phyloP scores from a whole-genome alignment of 805 yeast genomes.

The Komagataella phaffii region DNA sequence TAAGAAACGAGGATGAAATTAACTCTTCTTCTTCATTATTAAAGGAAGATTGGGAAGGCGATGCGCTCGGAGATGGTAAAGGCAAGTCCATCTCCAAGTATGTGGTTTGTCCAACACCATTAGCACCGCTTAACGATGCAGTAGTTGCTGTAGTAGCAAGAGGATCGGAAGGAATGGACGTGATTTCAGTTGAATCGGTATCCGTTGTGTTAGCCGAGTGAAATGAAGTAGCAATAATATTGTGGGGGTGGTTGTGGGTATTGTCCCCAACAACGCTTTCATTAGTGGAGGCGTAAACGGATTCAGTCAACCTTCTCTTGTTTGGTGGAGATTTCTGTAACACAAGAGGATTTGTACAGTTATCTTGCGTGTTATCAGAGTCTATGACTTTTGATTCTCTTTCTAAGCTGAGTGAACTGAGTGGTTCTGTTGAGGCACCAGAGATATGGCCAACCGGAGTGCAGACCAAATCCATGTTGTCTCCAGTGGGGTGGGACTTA shows the following conservation, averaged over 20 bases:
- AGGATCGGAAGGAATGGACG: background rate
- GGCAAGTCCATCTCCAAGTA: background rate
- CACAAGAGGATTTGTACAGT: background rate
- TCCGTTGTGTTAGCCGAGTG: background rate
- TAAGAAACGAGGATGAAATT: background rate
- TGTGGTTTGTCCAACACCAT: background rate
- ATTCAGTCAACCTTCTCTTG: background rate
- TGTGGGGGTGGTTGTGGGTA: background rate
- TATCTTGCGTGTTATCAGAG: background rate
- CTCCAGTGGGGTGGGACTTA: background rate
- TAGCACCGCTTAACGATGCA: background rate
- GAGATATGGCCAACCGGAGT: background rate
- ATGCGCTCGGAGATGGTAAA: slow-evolving; percentile 57
- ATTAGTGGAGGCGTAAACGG: background rate
- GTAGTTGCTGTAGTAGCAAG: background rate
- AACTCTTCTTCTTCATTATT: slow-evolving; percentile 9
- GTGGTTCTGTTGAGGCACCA: background rate
- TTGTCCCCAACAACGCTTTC: background rate
- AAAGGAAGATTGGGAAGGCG: slow-evolving; percentile 29
- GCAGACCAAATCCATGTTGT: background rate
- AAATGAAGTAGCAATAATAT: background rate
- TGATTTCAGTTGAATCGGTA: background rate
- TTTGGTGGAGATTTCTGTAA: background rate
- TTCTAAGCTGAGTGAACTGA: background rate
- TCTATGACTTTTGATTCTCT: background rate